Conservation (phyloP, 441 rosid species). For the Populus hybrid region DNA sequence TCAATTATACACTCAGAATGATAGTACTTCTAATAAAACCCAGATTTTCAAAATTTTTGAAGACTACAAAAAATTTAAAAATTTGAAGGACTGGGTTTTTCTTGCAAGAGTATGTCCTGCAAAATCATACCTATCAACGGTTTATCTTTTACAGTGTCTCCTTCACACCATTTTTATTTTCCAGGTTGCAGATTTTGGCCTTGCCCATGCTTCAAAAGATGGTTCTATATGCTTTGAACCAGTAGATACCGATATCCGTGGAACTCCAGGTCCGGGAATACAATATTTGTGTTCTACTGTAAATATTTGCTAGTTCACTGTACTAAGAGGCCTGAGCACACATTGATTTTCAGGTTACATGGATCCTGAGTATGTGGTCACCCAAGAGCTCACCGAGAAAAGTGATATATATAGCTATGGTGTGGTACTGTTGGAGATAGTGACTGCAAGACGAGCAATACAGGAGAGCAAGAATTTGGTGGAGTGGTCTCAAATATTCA, state of each 20-base stretch:
- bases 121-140: background rate
- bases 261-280: constrained; percentile 83
- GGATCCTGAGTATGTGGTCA: constrained; percentile 88
- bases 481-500: constrained; percentile 50
- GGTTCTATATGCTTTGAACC: constrained; percentile 87
- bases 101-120: background rate
- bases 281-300: constrained; percentile 7
- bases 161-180: constrained; percentile 10
- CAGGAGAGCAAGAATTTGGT: constrained; percentile 75
- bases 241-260: constrained; percentile 73
- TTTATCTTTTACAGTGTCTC: background rate
- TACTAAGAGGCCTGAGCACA: constrained; percentile 8
- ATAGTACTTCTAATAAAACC: background rate
- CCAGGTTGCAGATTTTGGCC: constrained; percentile 98
- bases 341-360: constrained; percentile 66
- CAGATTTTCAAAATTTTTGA: background rate
- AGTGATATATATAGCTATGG: constrained; percentile 97
- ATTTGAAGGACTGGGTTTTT: background rate
- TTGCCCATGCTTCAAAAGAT: constrained; percentile 80
- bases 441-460: constrained; percentile 71
- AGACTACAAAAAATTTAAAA: background rate
- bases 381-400: constrained; percentile 87
- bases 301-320: background rate
- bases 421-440: constrained; percentile 72
- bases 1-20: background rate